Evolutionary conservation across 2,329 filamentous ascomycete species (phyloP).

Genomic region (Fusarium falciforme): DNA sequence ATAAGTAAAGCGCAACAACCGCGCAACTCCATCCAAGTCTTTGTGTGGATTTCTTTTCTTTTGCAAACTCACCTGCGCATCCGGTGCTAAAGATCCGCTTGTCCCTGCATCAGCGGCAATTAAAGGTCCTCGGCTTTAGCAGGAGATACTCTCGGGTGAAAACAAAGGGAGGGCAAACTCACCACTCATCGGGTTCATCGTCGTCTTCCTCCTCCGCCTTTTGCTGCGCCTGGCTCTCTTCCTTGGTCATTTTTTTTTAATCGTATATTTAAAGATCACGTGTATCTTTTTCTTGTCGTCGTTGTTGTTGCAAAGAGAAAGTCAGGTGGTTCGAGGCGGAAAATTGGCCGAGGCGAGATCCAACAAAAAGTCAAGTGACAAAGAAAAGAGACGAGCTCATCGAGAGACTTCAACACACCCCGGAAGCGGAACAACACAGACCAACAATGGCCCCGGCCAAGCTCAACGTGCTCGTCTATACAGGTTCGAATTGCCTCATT

Average conservation of each 20-base stretch:
- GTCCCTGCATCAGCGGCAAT: conserved; percentile 72
- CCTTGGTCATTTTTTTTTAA: conserved; percentile 59
- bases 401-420: not conserved
- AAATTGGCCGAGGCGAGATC: conserved; percentile 36
- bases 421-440: conserved; percentile 8
- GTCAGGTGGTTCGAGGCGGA: conserved; percentile 40
- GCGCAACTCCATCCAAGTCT: not conserved
- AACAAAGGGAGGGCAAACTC: conserved; percentile 46
- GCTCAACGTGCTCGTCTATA: conserved; percentile 94
- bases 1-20: not conserved
- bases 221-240: conserved; percentile 56
- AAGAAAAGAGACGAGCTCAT: not conserved
- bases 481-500: conserved; percentile 65
- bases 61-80: conserved; percentile 75
- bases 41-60: not conserved
- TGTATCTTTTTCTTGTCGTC: not conserved
- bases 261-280: conserved; percentile 39
- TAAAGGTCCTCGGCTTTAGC: conserved; percentile 41
- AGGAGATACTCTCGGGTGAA: conserved; percentile 4
- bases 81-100: conserved; percentile 98
- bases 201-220: conserved; percentile 55
- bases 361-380: conserved; percentile 41
- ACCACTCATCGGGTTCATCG: conserved; percentile 98
- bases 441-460: conserved; percentile 71
- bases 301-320: conserved; percentile 15